These are phyloP conservation scores for Arthrocladium fulminans DNA, from an alignment of 2,329 filamentous ascomycete species.

Conservation along the genomic window DNA sequence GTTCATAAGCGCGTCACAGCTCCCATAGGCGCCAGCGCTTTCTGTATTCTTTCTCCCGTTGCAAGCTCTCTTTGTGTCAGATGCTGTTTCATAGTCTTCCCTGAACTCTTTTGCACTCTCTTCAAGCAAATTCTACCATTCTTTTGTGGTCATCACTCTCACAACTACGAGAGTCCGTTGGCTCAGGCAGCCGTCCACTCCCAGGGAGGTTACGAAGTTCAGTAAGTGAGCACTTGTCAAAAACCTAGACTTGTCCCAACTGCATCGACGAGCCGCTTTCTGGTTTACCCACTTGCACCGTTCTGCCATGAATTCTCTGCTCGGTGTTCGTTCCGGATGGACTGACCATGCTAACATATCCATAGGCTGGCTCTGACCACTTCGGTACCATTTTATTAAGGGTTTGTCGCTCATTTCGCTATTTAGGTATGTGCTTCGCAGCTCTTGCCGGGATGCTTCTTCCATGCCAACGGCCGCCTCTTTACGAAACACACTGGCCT, in stretches of 20 bases:
- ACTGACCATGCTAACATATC: neutral
- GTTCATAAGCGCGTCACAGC: neutral
- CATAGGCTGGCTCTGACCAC: neutral
- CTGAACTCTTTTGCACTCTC: neutral
- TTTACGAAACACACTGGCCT: too few relatives aligned
- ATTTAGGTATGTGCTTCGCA: neutral
- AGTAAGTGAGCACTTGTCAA: neutral
- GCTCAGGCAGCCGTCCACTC: neutral
- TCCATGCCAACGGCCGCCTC: neutral
- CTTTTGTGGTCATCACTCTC: neutral
- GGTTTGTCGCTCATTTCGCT: neutral
- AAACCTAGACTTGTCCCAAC: neutral
- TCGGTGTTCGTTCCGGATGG: neutral
- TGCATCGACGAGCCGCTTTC: neutral
- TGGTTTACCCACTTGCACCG: neutral
- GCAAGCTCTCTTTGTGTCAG: neutral
- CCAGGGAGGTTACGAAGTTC: neutral
- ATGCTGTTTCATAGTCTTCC: neutral
- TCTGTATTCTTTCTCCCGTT: neutral
- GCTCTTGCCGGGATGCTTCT: too few relatives aligned
- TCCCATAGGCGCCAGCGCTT: neutral
- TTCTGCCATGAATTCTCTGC: neutral
- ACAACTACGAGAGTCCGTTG: neutral
- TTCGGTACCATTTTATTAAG: neutral
- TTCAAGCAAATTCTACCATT: neutral